A percentile compares a stretch with the other conserved stretches of the same genome.
These are phyloP conservation scores for Penicillium sp. DNA, from an alignment of 2,329 filamentous ascomycete species.

Conservation along the genomic window DNA sequence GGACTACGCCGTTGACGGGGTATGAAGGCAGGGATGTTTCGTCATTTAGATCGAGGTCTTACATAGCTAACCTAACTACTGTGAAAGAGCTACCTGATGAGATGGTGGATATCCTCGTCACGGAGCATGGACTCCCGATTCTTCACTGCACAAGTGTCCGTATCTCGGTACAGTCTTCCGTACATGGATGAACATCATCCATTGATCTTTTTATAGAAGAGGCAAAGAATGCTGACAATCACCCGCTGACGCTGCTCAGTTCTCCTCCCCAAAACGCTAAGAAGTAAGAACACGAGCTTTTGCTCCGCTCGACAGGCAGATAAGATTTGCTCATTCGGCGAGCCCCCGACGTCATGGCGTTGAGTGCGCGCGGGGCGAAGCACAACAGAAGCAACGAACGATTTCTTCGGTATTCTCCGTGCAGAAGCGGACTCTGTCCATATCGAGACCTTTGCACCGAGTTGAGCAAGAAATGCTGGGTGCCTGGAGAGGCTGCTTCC, in stretches of 20 bases:
- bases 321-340: not conserved
- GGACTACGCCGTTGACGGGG: not conserved
- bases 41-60: not conserved
- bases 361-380: not conserved
- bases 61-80: not conserved
- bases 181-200: not conserved
- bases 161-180: not conserved
- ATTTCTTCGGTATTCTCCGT: not conserved
- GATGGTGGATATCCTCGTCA: not conserved
- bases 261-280: not conserved
- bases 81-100: not conserved
- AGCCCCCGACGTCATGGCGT: slow-evolving; percentile 11
- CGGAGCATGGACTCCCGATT: not conserved
- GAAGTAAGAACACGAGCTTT: not conserved
- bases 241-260: slow-evolving; percentile 1
- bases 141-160: not conserved
- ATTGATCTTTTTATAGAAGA: slow-evolving; percentile 10
- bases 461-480: not conserved
- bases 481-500: not conserved
- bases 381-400: not conserved
- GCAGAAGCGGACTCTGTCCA: not conserved
- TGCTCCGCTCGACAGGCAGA: not conserved
- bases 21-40: not conserved
- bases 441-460: not conserved
- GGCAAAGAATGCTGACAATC: slow-evolving; percentile 5